phyloP scores from a whole-genome alignment of 495 filamentous ascomycete species.

The Evernia prunastri region DNA sequence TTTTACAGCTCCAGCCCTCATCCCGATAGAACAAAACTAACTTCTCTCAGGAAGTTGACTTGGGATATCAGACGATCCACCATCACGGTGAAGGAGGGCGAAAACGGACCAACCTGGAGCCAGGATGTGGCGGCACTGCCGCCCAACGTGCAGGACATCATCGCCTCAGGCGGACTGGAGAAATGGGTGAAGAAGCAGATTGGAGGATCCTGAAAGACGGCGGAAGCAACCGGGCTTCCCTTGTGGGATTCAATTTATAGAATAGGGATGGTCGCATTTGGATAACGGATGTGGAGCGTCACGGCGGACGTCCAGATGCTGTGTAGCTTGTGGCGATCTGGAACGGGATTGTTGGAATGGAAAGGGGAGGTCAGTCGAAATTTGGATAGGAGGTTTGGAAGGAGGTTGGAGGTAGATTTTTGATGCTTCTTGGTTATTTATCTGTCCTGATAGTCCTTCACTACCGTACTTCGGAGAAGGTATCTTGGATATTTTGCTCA shows the following conservation, averaged over 20 bases:
- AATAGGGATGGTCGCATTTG: no score
- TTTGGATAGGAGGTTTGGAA: no score
- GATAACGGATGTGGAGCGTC: no score
- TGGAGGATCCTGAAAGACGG: constrained; percentile 6
- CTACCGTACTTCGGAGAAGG: no score
- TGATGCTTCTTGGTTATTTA: no score
- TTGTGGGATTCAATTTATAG: background rate
- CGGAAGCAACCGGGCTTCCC: background rate
- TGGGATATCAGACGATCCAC: constrained; percentile 76
- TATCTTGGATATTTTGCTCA: no score
- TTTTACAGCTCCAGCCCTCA: background rate
- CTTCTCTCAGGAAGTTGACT: constrained; percentile 48
- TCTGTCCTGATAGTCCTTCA: no score
- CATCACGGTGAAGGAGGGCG: constrained; percentile 65
- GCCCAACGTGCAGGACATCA: constrained; percentile 84
- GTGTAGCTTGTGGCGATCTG: no score
- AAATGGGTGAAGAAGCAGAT: constrained; percentile 76
- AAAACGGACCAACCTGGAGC: constrained; percentile 55
- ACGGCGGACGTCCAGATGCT: no score
- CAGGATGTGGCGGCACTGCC: constrained; percentile 71
- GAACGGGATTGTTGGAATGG: no score
- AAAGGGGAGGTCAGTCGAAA: no score
- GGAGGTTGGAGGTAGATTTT: no score
- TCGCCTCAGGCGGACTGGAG: constrained; percentile 71
- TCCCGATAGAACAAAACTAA: background rate